Evolutionary conservation across 352 stramenopile species (phyloP).

Genomic region (Blastocystis sp.): DNA sequence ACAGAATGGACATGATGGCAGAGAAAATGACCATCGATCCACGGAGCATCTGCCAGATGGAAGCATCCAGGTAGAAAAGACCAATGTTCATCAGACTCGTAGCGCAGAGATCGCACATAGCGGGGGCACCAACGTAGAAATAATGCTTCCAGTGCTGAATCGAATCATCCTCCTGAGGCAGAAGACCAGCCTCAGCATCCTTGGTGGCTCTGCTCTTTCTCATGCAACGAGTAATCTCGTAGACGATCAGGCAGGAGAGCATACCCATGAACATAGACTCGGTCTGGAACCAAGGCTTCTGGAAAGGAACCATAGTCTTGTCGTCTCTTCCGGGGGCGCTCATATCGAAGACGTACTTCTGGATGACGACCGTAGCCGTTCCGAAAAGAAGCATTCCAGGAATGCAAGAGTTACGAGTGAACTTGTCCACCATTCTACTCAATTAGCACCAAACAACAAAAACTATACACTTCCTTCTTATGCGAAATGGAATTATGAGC

Average conservation of each 20-base stretch:
- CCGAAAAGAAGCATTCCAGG: slow-evolving; percentile 56
- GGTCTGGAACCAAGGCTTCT: slow-evolving; percentile 60
- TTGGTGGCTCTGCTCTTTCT: slow-evolving; percentile 28
- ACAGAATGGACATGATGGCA: slow-evolving; percentile 70
- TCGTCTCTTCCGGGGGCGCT: neutral
- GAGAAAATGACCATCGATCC: slow-evolving; percentile 80
- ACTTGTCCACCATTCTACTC: slow-evolving; percentile 54
- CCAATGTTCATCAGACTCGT: slow-evolving; percentile 75
- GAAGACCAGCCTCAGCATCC: slow-evolving; percentile 50
- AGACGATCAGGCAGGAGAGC: slow-evolving; percentile 60
- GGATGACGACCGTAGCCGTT: slow-evolving; percentile 50
- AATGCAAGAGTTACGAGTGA: slow-evolving; percentile 56
- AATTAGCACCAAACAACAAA: neutral
- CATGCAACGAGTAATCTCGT: slow-evolving; percentile 36
- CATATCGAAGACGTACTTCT: slow-evolving; percentile 56
- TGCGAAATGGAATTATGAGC: slow-evolving; percentile 21
- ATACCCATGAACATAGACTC: slow-evolving; percentile 60
- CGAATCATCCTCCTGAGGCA: slow-evolving; percentile 56
- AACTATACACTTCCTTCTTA: neutral
- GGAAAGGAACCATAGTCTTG: slow-evolving; percentile 19
- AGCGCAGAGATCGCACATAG: slow-evolving; percentile 71
- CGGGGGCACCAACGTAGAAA: slow-evolving; percentile 62
- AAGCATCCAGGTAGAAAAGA: slow-evolving; percentile 74
- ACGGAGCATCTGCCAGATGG: slow-evolving; percentile 77
- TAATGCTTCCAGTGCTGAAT: slow-evolving; percentile 55